Evolutionary conservation across 257 asterid species (phyloP).

Genomic region (Solanum chiquidenum): DNA sequence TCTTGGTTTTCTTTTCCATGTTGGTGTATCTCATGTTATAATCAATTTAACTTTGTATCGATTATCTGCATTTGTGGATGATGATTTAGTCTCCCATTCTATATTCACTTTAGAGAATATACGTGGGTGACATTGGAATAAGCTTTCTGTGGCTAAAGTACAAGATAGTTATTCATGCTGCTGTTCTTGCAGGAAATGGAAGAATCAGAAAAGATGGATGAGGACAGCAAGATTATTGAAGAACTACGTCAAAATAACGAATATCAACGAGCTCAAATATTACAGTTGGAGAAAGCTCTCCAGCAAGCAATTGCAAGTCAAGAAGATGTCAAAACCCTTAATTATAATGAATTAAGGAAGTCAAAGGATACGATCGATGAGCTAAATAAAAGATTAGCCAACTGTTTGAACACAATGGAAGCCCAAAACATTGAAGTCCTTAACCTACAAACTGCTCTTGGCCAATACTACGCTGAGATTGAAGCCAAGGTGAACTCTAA

Average conservation of each 20-base stretch:
- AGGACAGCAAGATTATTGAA: conserved; percentile 86
- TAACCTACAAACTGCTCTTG: conserved; percentile 96
- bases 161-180: not conserved
- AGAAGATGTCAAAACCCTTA: conserved; percentile 58
- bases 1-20: not conserved
- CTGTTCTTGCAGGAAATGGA: conserved; percentile 65
- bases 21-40: not conserved
- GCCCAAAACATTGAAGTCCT: conserved; percentile 82
- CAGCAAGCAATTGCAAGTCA: conserved; percentile 53
- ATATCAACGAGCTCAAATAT: conserved; percentile 60
- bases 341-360: conserved; percentile 46
- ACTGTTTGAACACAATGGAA: conserved; percentile 61
- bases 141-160: not conserved
- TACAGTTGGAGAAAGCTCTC: conserved; percentile 68
- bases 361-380: conserved; percentile 65
- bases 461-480: conserved; percentile 97
- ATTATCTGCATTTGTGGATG: not conserved
- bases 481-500: conserved; percentile 70
- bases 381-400: conserved; percentile 59
- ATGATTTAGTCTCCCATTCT: not conserved
- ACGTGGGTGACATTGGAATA: not conserved
- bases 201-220: conserved; percentile 98
- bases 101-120: not conserved
- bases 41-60: not conserved
- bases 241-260: conserved; percentile 66